Percentiles rank a stretch among this genome's conserved stretches.
These are phyloP conservation scores for Hypomyces perniciosus DNA, from an alignment of 2,329 filamentous ascomycete species.

Conservation along the genomic window DNA sequence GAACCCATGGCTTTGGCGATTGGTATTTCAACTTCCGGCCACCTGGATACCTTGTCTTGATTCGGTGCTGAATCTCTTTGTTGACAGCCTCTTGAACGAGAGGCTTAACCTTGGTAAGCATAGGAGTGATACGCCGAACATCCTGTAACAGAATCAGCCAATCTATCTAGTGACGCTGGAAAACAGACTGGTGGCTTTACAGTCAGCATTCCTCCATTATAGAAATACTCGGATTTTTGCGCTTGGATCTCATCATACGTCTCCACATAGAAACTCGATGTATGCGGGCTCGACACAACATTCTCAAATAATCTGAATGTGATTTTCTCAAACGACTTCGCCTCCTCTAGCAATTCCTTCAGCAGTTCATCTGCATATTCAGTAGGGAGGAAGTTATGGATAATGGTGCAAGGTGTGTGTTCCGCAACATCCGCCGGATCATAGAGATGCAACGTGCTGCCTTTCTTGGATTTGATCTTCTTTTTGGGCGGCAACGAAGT, in stretches of 20 bases:
- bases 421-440: constrained; percentile 72
- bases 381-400: constrained; percentile 79
- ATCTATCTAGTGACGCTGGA: background rate
- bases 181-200: constrained; percentile 30
- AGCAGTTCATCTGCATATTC: constrained; percentile 69
- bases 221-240: constrained; percentile 76
- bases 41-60: constrained; percentile 59
- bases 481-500: constrained; percentile 31
- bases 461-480: constrained; percentile 62
- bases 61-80: constrained; percentile 64
- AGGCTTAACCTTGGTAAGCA: constrained; percentile 63
- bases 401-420: constrained; percentile 84
- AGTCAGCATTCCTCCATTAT: constrained; percentile 71
- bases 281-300: constrained; percentile 79
- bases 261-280: constrained; percentile 76
- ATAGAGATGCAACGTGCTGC: constrained; percentile 77
- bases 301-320: constrained; percentile 86
- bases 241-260: constrained; percentile 60
- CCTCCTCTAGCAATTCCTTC: constrained; percentile 67
- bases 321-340: constrained; percentile 61
- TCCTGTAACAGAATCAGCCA: constrained; percentile 42
- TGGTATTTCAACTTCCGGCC: constrained; percentile 74
- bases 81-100: constrained; percentile 74
- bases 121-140: constrained; percentile 68
- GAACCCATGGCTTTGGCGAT: constrained; percentile 64